Conservation (phyloP, 352 stramenopile genomes). For the Peronospora belbahrii region DNA sequence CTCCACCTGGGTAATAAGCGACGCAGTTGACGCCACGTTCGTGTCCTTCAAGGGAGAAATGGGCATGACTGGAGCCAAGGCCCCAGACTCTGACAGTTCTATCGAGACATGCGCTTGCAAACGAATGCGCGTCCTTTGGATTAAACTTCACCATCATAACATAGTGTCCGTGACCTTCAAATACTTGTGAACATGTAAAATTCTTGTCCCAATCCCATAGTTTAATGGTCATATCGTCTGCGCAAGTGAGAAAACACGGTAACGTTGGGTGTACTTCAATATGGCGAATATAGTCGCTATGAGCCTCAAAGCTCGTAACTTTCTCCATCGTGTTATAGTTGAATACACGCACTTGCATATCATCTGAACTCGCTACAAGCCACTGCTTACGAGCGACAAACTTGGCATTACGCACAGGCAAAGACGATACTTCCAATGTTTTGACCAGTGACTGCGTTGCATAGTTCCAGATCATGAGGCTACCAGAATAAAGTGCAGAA, state of each 20-base stretch:
- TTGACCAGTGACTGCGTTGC: constrained; percentile 92
- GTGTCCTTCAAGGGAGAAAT: too few relatives aligned
- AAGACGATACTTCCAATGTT: constrained; percentile 94
- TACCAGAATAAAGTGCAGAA: constrained; percentile 94
- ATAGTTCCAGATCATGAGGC: constrained; percentile 99
- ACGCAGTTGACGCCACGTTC: too few relatives aligned
- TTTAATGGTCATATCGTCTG: constrained; percentile 98
- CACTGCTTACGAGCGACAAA: constrained; percentile 97
- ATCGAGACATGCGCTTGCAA: too few relatives aligned
- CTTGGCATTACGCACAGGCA: constrained; percentile 90
- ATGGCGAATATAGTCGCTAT: constrained; percentile 98
- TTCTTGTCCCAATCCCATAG: constrained; percentile 96
- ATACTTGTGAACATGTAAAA: constrained; percentile 71
- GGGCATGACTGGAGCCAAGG: too few relatives aligned
- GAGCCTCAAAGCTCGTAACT: constrained; percentile 90
- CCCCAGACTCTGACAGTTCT: too few relatives aligned
- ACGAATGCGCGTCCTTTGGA: constrained; percentile 98
- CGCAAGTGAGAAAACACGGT: too few relatives aligned
- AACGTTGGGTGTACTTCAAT: too few relatives aligned
- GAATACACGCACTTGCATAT: constrained; percentile 96
- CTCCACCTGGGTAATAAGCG: too few relatives aligned
- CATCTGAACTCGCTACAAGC: constrained; percentile 93
- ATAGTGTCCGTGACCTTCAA: constrained; percentile 95
- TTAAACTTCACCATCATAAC: constrained; percentile 99
- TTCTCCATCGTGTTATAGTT: constrained; percentile 99